These are phyloP conservation scores for Fennellomyces sp. DNA, from an alignment of 371 early-diverging fungal genomes.

Conservation along the genomic window DNA sequence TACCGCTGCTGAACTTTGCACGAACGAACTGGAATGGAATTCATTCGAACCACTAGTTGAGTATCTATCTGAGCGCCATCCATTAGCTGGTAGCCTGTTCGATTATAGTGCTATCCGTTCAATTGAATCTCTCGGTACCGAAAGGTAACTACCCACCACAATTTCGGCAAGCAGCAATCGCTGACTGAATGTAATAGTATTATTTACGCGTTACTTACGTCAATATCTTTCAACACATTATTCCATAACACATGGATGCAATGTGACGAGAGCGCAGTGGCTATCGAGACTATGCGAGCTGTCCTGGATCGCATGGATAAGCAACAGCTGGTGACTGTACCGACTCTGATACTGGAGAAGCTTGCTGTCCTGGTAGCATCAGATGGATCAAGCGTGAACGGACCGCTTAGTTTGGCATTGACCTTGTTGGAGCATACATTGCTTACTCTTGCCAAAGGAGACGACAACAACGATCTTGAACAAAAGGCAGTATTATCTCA, in stretches of 20 bases:
- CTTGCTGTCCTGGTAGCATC: conserved; percentile 17
- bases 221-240: conserved; percentile 37
- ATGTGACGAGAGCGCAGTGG: conserved; percentile 17
- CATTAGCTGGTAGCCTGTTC: conserved; percentile 50
- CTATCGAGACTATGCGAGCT: conserved; percentile 20
- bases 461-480: conserved; percentile 13
- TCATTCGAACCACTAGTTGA: conserved; percentile 37
- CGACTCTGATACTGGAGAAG: conserved; percentile 33
- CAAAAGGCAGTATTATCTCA: conserved; percentile 20
- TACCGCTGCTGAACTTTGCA: conserved; percentile 18
- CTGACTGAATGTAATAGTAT: neutral
- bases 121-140: conserved; percentile 3
- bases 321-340: conserved; percentile 22
- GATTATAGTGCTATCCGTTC: conserved; percentile 21
- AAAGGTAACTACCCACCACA: no score
- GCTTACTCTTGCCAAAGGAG: conserved; percentile 5
- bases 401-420: conserved; percentile 19
- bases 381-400: neutral
- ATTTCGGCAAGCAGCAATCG: no score
- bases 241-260: conserved; percentile 32
- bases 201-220: conserved; percentile 25
- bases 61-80: conserved; percentile 44
- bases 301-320: conserved; percentile 26
- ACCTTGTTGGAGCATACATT: conserved; percentile 30
- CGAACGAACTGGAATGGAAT: conserved; percentile 18